phyloP scores from a whole-genome alignment of 345 rosid species.

The Excoecaria cochinchinensis region DNA sequence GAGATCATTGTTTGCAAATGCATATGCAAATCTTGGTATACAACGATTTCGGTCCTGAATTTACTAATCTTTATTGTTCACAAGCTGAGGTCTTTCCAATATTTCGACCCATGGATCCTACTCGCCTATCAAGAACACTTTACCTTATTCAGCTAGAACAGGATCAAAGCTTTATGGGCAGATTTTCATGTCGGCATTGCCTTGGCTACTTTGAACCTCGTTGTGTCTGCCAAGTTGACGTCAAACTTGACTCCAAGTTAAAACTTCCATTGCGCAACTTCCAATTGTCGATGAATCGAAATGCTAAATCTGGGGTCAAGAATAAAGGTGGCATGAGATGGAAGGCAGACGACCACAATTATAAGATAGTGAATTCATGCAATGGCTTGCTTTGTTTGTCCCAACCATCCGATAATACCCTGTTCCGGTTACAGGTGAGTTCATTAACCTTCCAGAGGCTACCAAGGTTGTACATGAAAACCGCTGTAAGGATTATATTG shows the following conservation, averaged over 20 bases:
- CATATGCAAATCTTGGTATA: constrained; percentile 18
- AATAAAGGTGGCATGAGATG: neutral
- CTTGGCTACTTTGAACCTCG: too few relatives aligned
- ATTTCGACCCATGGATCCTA: constrained; percentile 2
- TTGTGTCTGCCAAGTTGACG: neutral
- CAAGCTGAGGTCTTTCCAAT: constrained; percentile 15
- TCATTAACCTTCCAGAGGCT: constrained; percentile 17
- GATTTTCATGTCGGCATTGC: neutral
- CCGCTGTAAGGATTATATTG: neutral
- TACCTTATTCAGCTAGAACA: constrained; percentile 18
- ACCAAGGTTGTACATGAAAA: neutral
- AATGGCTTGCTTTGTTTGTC: constrained; percentile 31
- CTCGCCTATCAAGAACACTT: constrained; percentile 11
- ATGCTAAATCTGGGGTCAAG: neutral
- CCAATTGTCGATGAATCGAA: neutral
- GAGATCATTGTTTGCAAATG: constrained; percentile 19
- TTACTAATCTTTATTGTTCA: constrained; percentile 5
- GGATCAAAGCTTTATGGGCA: neutral
- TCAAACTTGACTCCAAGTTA: constrained; percentile 11
- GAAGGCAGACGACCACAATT: neutral
- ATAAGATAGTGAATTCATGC: constrained; percentile 19
- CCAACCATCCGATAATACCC: constrained; percentile 12
- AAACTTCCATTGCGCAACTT: constrained; percentile 15
- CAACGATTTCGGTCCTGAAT: constrained; percentile 15
- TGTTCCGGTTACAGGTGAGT: constrained; percentile 23